Conservation (phyloP, 257 asterid species). For the Rubia yunnanensis region DNA sequence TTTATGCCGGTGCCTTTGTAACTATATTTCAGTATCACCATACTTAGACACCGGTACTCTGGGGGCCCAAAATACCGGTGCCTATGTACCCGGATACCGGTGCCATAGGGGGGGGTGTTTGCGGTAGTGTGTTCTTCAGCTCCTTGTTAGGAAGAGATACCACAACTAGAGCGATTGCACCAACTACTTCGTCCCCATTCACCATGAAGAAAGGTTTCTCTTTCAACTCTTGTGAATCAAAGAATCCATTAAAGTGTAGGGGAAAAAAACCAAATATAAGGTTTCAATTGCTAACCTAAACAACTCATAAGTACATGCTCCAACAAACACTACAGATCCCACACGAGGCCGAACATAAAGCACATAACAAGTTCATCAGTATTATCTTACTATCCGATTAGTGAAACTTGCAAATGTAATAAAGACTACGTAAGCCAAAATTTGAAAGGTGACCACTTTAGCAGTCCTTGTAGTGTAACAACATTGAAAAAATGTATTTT, state of each 20-base stretch:
- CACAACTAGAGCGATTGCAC: conserved; percentile 60
- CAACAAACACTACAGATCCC: neutral
- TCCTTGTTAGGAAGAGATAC: conserved; percentile 62
- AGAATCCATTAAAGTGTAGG: neutral
- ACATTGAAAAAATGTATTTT: neutral
- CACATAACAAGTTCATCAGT: neutral
- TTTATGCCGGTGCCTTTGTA: too few species aligned
- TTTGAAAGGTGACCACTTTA: neutral
- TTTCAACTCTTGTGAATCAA: conserved; percentile 60
- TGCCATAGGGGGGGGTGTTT: too few species aligned
- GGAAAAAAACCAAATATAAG: neutral
- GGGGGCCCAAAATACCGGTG: too few species aligned
- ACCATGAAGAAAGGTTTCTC: conserved; percentile 53
- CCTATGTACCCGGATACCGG: too few species aligned
- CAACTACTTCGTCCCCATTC: conserved; percentile 77
- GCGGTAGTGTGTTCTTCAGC: conserved; percentile 70
- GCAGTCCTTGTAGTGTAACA: neutral
- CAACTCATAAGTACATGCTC: neutral
- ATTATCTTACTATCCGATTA: neutral
- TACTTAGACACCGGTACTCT: too few species aligned
- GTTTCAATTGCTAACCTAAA: neutral
- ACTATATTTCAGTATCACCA: too few species aligned
- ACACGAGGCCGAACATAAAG: neutral
- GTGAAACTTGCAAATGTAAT: too few species aligned
- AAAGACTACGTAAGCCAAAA: too few species aligned